phyloP scores from a whole-genome alignment of 192 early-diverging fungal genomes.

The Chytriomyces sp. region DNA sequence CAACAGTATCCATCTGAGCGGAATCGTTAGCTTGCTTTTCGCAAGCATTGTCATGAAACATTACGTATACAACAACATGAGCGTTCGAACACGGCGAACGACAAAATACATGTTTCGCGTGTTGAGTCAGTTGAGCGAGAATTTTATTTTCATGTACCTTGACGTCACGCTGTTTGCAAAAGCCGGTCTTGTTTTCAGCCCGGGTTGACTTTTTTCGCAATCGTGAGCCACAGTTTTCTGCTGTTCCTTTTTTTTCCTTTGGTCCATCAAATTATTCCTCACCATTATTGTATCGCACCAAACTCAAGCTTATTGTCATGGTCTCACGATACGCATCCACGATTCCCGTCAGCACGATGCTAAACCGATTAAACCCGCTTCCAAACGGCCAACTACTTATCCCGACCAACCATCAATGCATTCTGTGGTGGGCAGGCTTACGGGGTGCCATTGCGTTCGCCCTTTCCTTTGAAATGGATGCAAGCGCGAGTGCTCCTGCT shows the following conservation, averaged over 20 bases:
- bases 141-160: constrained; percentile 97
- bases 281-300: background rate
- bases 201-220: constrained; percentile 47
- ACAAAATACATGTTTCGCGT: constrained; percentile 92
- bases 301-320: constrained; percentile 72
- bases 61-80: constrained; percentile 93
- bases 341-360: constrained; percentile 78
- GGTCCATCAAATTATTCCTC: background rate
- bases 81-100: constrained; percentile 72
- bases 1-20: constrained; percentile 84
- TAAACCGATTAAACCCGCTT: constrained; percentile 74
- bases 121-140: constrained; percentile 90
- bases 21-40: constrained; percentile 94
- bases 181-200: constrained; percentile 51
- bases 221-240: constrained; percentile 28
- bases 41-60: constrained; percentile 91
- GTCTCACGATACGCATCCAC: constrained; percentile 86
- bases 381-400: constrained; percentile 38
- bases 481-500: constrained; percentile 43
- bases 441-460: constrained; percentile 98
- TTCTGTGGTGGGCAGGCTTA: constrained; percentile 96
- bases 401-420: constrained; percentile 76
- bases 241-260: constrained; percentile 5
- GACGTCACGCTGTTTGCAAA: constrained; percentile 92
- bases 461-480: constrained; percentile 75